Percentiles rank a stretch among this genome's conserved stretches.
phyloP scores from a whole-genome alignment of 805 yeast genomes.

The Millerago galiae region DNA sequence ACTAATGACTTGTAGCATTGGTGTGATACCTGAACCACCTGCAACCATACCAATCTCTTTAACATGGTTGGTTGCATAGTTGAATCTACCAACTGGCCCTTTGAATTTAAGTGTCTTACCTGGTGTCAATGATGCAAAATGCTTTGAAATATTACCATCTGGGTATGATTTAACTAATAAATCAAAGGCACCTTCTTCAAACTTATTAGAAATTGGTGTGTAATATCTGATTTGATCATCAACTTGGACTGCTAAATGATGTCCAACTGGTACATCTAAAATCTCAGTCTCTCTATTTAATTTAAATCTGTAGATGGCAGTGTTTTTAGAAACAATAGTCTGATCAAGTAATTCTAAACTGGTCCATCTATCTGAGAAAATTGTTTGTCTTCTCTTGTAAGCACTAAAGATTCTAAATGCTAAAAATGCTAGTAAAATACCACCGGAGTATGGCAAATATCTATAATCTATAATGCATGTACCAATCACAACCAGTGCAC shows the following conservation, averaged over 20 bases:
- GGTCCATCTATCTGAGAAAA: slow-evolving; percentile 50
- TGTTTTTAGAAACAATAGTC: slow-evolving; percentile 62
- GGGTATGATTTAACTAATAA: slow-evolving; percentile 70
- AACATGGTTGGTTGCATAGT: slow-evolving; percentile 53
- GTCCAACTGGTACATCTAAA: slow-evolving; percentile 66
- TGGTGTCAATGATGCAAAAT: slow-evolving; percentile 55
- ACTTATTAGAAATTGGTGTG: slow-evolving; percentile 68
- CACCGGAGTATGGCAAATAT: slow-evolving; percentile 40
- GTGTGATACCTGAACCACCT: slow-evolving; percentile 89
- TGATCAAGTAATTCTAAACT: slow-evolving; percentile 66
- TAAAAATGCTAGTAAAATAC: slow-evolving; percentile 33
- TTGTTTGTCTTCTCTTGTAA: slow-evolving; percentile 33
- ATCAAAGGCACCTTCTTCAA: slow-evolving; percentile 70
- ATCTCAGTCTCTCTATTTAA: slow-evolving; percentile 54
- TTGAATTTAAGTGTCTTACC: slow-evolving; percentile 66
- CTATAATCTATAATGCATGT: slow-evolving; percentile 45
- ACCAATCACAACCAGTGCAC: slow-evolving; percentile 54
- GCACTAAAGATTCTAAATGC: slow-evolving; percentile 31
- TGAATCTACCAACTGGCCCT: slow-evolving; percentile 76
- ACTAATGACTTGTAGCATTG: slow-evolving; percentile 75
- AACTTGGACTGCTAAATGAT: slow-evolving; percentile 57
- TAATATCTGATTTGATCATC: slow-evolving; percentile 51
- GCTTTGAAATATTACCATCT: slow-evolving; percentile 62
- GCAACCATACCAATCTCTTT: slow-evolving; percentile 64
- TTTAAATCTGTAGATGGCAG: slow-evolving; percentile 69